A percentile compares a stretch with the other conserved stretches of the same genome.
phyloP scores from a whole-genome alignment of 148 eudicot genomes.

The Spergularia bocconei region DNA sequence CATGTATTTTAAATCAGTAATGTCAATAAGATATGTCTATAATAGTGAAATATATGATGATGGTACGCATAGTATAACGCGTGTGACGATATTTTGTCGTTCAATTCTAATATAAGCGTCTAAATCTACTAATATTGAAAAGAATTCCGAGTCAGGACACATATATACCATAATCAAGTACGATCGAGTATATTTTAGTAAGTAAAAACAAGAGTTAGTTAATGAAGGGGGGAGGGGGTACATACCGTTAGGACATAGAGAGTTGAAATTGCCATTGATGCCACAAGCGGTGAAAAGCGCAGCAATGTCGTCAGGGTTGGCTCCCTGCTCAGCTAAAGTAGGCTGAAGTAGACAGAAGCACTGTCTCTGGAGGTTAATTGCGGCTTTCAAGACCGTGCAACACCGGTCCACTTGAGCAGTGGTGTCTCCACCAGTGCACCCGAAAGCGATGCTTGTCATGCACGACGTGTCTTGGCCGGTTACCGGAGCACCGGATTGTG shows the following conservation, averaged over 20 bases:
- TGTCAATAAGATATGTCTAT: too few species aligned
- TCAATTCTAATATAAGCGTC: too few species aligned
- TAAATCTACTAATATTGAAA: too few species aligned
- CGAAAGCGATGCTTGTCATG: neutral
- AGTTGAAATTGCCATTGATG: neutral
- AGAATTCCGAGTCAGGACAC: too few species aligned
- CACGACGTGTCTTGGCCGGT: neutral
- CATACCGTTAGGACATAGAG: neutral
- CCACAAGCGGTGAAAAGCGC: neutral
- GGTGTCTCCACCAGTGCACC: neutral
- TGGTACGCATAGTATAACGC: too few species aligned
- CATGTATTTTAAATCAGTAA: too few species aligned
- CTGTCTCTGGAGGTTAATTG: neutral
- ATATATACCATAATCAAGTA: too few species aligned
- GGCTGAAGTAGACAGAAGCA: conserved; percentile 8
- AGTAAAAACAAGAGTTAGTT: too few species aligned
- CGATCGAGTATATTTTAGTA: too few species aligned
- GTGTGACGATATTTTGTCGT: too few species aligned
- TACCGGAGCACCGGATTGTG: neutral
- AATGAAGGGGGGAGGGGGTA: too few species aligned
- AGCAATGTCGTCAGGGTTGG: neutral
- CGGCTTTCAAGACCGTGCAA: neutral
- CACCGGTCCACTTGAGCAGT: neutral
- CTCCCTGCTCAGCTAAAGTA: neutral
- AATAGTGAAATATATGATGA: too few species aligned